These are phyloP conservation scores for Mycena epipterygia DNA, from an alignment of 768 basidiomycete genomes.

Conservation along the genomic window DNA sequence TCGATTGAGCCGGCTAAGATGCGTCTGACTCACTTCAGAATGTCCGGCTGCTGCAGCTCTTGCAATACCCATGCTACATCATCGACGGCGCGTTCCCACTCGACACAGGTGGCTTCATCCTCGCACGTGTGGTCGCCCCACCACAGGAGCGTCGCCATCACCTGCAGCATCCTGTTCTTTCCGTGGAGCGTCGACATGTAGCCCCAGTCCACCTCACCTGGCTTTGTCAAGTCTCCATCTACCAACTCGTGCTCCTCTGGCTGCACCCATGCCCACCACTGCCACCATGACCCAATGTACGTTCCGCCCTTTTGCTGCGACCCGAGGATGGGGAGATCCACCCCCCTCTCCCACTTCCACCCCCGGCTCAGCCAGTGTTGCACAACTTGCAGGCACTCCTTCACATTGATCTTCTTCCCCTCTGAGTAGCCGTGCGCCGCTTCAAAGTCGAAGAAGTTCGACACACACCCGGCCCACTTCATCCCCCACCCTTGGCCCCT, in stretches of 20 bases:
- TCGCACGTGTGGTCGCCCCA: neutral
- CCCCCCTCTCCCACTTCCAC: neutral
- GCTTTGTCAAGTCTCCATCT: neutral
- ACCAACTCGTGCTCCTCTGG: neutral
- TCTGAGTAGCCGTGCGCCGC: neutral
- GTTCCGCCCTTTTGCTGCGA: neutral
- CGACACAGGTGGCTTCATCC: neutral
- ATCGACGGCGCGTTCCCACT: neutral
- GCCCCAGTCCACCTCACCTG: neutral
- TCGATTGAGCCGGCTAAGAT: too few relatives aligned
- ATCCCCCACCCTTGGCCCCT: neutral
- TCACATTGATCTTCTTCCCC: neutral
- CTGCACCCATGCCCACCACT: neutral
- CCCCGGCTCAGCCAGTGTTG: neutral
- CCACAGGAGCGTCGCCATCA: neutral
- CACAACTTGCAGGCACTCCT: neutral
- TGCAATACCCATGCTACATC: neutral
- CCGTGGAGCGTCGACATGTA: neutral
- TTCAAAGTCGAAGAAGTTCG: neutral
- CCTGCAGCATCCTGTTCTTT: neutral
- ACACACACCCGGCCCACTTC: neutral
- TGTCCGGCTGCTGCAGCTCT: neutral
- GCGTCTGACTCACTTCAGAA: too few relatives aligned
- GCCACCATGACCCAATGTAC: neutral
- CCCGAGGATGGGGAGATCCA: neutral